Evolutionary conservation across 257 asterid species (phyloP), one percentile per base, ranked within the genome.

Genomic region (Plectranthus barbatus): DNA sequence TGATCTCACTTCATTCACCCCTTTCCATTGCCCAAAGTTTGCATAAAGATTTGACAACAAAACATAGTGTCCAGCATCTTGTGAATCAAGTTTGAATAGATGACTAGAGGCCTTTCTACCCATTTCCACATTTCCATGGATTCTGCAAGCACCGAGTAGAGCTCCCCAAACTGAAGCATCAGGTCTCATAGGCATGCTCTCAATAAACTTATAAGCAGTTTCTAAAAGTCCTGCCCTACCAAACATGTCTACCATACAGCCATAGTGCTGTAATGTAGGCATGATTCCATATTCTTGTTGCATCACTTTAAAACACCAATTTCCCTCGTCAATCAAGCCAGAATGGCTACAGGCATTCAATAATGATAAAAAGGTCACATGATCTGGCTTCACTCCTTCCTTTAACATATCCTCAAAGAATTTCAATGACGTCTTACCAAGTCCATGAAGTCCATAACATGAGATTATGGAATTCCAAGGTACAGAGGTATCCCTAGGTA

Each of bases 11-110:
- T 76, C 85, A 70, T 80, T 77, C 60, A 83, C 91, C 50, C 88
- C 83, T 66, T 86, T 87, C 87, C 94, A 84, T 72, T 72, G 72
- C 68, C 91, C 90, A 11, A 51, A 60, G 62, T 81, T 84, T 50
- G 97, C 95, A 44, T 86, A 90, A 31, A 90, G 74, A 70, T 86
- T 86, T n/a, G 97, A 86, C 77, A 86, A 52, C 74, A 90, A 68
- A 55, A 90, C 85, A 58, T 87, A 90, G 63, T 90, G 80, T n/a
- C 97, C 97, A 34, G 77, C 87, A 70, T 81, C 77, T 44, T 68
- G 72, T 15, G 90, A 69, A 70, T 75, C 80, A 17, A 76, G 79
- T 40, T 64, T 83, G 68, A 83, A 71, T 57, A 86, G 73, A 37
- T 17, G 67, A 51, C 51, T 68, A 9, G 88, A 79, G 26, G 86